A percentile compares a stretch with the other conserved stretches of the same genome.
Conservation (phyloP, 2,329 filamentous ascomycete species). For the Colletotrichum lini region DNA sequence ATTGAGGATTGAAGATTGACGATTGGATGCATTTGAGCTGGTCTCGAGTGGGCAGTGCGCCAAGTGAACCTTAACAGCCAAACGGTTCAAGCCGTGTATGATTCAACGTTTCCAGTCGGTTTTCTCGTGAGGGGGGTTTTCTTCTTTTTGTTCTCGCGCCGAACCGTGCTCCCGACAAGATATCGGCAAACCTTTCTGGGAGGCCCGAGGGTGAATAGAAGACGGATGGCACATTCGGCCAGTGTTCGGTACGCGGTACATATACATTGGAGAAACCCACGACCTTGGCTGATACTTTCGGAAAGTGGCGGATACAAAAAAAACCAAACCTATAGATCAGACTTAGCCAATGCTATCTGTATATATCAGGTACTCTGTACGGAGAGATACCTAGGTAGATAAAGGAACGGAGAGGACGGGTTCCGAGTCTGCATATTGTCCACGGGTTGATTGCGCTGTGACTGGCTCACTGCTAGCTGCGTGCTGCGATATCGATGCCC, state of each 20-base stretch:
- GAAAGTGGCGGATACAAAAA: neutral
- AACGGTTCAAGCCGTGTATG: neutral
- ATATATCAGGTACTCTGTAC: no score
- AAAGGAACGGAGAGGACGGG: no score
- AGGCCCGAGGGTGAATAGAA: neutral
- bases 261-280: neutral
- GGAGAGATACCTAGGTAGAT: neutral
- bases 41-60: constrained; percentile 2
- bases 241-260: neutral
- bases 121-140: neutral
- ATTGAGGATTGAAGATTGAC: neutral
- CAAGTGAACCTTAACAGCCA: neutral
- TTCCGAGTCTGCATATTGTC: neutral
- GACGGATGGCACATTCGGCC: neutral
- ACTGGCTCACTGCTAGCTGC: constrained; percentile 8
- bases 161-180: neutral
- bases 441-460: neutral
- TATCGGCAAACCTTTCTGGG: neutral
- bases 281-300: neutral
- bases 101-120: neutral
- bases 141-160: neutral
- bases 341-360: no score
- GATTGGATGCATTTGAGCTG: neutral
- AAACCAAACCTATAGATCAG: neutral
- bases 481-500: neutral